A percentile compares a stretch with the other conserved stretches of the same genome.
These are phyloP conservation scores for Lycium ferocissimum DNA, from an alignment of 257 asterid genomes.

Conservation along the genomic window DNA sequence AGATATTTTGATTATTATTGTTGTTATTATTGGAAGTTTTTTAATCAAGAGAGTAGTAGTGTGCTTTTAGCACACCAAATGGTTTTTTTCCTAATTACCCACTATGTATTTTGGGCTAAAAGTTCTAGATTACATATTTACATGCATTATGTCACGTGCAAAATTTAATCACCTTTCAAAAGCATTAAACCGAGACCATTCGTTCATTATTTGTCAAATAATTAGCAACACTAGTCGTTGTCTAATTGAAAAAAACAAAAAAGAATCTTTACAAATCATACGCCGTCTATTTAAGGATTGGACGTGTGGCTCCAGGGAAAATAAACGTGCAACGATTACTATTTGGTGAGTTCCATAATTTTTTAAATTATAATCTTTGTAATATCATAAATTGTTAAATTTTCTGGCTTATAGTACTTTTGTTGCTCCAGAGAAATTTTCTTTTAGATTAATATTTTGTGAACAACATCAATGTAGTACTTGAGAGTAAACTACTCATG, in stretches of 20 bases:
- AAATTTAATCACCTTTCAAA: not conserved
- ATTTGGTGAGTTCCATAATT: not conserved
- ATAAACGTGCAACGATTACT: not conserved
- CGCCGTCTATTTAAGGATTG: not conserved
- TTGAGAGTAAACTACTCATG: too few species aligned
- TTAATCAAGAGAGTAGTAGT: too few species aligned
- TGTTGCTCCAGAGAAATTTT: too few species aligned
- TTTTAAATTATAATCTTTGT: not conserved
- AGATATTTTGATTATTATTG: too few species aligned
- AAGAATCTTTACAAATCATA: not conserved
- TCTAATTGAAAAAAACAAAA: conserved; percentile 14
- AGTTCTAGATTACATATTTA: not conserved
- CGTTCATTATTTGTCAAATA: not conserved
- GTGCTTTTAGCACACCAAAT: too few species aligned
- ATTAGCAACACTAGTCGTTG: not conserved
- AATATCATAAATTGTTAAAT: not conserved
- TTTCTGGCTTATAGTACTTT: too few species aligned
- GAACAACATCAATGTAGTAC: too few species aligned
- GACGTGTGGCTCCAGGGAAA: not conserved
- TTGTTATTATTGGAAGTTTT: too few species aligned
- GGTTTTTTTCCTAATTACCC: not conserved
- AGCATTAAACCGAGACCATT: not conserved
- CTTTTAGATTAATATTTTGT: too few species aligned
- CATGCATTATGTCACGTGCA: not conserved
- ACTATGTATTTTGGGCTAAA: not conserved